phyloP scores from a whole-genome alignment of 371 early-diverging fungal genomes.

The Circinella umbellata region DNA sequence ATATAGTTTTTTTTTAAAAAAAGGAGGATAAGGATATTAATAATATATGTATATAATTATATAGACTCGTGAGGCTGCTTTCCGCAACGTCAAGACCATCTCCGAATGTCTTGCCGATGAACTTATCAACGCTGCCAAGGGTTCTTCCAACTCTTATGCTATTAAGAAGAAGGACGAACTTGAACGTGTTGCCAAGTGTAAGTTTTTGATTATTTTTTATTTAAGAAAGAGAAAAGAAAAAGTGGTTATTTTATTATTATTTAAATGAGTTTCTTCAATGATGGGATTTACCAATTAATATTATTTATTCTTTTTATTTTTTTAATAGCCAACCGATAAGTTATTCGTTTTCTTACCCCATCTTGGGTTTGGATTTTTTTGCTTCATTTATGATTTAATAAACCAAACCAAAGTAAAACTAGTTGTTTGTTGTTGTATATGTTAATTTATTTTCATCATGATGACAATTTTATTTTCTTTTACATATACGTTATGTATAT shows the following conservation, averaged over 20 bases:
- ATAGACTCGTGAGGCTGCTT: conserved; percentile 39
- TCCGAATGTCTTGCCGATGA: conserved; percentile 99
- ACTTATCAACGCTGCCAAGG: conserved; percentile 99
- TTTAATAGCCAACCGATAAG: conserved; percentile 16
- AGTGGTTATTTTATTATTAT: no score
- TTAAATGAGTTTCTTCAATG: no score
- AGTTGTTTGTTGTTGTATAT: conserved; percentile 4
- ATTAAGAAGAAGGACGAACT: conserved; percentile 99
- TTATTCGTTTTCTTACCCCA: not conserved
- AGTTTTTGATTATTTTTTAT: conserved; percentile 16
- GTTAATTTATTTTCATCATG: not conserved
- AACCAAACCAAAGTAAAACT: conserved; percentile 8
- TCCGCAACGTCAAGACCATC: conserved; percentile 88
- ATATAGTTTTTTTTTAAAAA: not conserved
- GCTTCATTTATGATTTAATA: not conserved
- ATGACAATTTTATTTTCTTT: not conserved
- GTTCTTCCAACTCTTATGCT: conserved; percentile 98
- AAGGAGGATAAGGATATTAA: not conserved
- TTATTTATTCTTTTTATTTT: not conserved
- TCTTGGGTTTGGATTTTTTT: not conserved
- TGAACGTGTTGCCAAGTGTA: conserved; percentile 74
- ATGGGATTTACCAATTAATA: not conserved
- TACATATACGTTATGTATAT: not conserved
- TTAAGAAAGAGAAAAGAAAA: no score
- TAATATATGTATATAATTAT: not conserved